Evolutionary conservation across 192 early-diverging fungal species (phyloP), one percentile per base, ranked within the genome.

Genomic region (Geranomyces variabilis): DNA sequence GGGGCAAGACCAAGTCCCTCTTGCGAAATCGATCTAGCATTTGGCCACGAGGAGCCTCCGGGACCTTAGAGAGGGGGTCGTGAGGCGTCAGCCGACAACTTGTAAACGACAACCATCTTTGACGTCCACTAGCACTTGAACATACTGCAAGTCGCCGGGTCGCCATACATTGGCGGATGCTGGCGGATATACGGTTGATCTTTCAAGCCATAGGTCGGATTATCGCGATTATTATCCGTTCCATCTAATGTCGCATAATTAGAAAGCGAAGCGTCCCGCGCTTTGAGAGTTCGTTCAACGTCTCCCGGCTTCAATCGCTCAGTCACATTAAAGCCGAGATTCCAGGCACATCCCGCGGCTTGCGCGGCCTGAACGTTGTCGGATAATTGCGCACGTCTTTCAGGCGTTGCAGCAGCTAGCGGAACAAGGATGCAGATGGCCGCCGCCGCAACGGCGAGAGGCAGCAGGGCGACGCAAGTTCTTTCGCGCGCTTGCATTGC

Each of bases 181-280:
- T 3, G 63, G 14, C 63, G 15, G 8, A 64, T 45, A 22, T 44
- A 64, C 15, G 41, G n/a, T 5, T 17, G n/a, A 30, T 56, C 58
- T 7, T 26, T 34, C 12, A 68, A 17, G 10, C 74, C 74, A 31
- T 24, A 58, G 10, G 10, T n/a, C 26, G 69, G 67, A 24, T 70
- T 5, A 7, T 49, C 33, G 3, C 63, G 21, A 45, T 79, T 79
- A 48, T 79, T 79, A 22, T 58, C 43, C 24, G 36, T 55, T 17
- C 77, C 74, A 66, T 79, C 61, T 33, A 76, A 57, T n/a, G 75
- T 60, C 3, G 51, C 51, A 55, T 55, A 55, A 6, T 28, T 28
- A 7, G 19, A 3, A 3, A 28, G 51, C 2, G 26, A 3, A n/a
- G 51, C 26, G 15, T 55, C 51, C 2, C 51, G 51, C 51, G 4